Evolutionary conservation across 305 asterid species (phyloP).

Genomic region (Fraxinus dipetala): DNA sequence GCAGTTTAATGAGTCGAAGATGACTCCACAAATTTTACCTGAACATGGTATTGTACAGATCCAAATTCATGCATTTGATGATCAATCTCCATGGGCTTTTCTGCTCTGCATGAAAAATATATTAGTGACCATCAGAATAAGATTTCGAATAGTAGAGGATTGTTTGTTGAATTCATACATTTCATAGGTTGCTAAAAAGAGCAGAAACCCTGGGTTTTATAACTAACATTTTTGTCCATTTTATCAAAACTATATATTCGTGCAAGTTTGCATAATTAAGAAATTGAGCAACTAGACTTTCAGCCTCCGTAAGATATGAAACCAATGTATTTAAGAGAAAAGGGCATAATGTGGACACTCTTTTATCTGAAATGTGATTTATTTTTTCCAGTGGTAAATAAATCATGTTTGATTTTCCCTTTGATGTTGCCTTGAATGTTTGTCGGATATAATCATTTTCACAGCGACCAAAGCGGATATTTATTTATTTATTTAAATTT

Average conservation of each 20-base stretch:
- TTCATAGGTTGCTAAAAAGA: background rate
- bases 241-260: background rate
- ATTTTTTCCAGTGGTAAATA: background rate
- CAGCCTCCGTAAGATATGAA: background rate
- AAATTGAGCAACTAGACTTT: background rate
- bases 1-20: background rate
- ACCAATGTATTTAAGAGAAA: background rate
- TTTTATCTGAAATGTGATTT: background rate
- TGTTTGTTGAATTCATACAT: background rate
- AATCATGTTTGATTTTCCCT: background rate
- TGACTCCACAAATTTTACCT: constrained; percentile 37
- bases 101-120: constrained; percentile 43
- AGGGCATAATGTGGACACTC: background rate
- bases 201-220: background rate
- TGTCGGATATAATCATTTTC: background rate
- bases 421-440: background rate
- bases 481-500: background rate
- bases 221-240: background rate
- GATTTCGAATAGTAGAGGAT: background rate
- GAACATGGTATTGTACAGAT: constrained; percentile 69
- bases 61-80: constrained; percentile 82
- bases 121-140: background rate
- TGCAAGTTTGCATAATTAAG: background rate
- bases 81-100: constrained; percentile 53
- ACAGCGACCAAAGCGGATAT: background rate